Evolutionary conservation across 306 rosid species (phyloP).

Genomic region (Carpinus fangiana): DNA sequence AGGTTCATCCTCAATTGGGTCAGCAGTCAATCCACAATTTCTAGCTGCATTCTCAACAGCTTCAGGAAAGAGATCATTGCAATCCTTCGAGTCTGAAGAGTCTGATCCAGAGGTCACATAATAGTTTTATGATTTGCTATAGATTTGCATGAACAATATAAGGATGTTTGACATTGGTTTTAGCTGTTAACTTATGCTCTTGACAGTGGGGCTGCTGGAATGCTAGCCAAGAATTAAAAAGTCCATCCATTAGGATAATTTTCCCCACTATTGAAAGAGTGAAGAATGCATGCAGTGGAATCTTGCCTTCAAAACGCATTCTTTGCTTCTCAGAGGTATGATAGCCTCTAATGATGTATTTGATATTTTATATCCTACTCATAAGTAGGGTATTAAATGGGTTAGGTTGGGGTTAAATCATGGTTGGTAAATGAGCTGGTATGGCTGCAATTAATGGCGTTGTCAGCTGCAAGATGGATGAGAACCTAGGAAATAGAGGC

Average conservation of each 20-base stretch:
- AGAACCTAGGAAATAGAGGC: neutral
- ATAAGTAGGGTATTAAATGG: neutral
- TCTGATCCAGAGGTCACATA: constrained; percentile 75
- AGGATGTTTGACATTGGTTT: constrained; percentile 23
- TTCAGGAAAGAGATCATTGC: constrained; percentile 68
- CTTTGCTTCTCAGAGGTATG: constrained; percentile 86
- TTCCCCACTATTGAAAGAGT: constrained; percentile 81
- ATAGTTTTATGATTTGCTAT: constrained; percentile 5
- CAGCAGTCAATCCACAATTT: constrained; percentile 59
- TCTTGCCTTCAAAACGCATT: constrained; percentile 64
- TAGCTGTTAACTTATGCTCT: constrained; percentile 28
- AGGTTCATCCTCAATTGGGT: constrained; percentile 84
- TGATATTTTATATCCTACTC: neutral
- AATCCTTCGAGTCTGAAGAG: constrained; percentile 73
- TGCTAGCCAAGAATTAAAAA: constrained; percentile 61
- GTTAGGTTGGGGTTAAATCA: neutral
- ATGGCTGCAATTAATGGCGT: neutral
- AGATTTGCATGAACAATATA: constrained; percentile 18
- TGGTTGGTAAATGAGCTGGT: constrained; percentile 9
- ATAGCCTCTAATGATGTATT: neutral
- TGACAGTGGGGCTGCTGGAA: constrained; percentile 86
- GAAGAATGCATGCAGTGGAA: constrained; percentile 49
- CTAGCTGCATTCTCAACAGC: constrained; percentile 78
- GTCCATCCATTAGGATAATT: constrained; percentile 65
- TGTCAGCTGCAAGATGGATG: constrained; percentile 9